Percentiles rank a stretch among this genome's conserved stretches.
Evolutionary conservation across 164 flowering plant species (phyloP).

Genomic region (Paratinospora sagittata): DNA sequence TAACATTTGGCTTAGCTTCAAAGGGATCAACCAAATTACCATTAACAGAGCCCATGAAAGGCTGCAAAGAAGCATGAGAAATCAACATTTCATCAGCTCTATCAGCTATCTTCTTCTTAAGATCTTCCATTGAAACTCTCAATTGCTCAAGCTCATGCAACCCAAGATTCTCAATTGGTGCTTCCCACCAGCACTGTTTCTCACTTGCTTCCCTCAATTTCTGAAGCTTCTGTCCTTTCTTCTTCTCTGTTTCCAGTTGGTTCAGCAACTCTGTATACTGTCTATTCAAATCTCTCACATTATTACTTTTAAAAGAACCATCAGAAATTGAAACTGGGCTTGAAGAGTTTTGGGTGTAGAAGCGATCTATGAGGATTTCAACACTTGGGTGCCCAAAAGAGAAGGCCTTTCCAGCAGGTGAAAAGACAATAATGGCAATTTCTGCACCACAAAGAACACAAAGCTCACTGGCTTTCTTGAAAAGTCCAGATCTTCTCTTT

Average conservation of each 20-base stretch:
- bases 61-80: neutral
- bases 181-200: conserved; percentile 49
- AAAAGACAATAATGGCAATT: conserved; percentile 54
- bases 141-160: conserved; percentile 34
- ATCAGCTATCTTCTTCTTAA: conserved; percentile 25
- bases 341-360: conserved; percentile 11
- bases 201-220: conserved; percentile 15
- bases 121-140: conserved; percentile 33
- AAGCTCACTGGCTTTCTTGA: conserved; percentile 79
- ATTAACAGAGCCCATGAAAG: neutral
- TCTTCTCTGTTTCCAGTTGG: conserved; percentile 47
- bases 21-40: neutral
- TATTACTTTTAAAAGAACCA: conserved; percentile 21
- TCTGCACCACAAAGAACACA: conserved; percentile 66
- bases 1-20: neutral
- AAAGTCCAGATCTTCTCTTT: conserved; percentile 59
- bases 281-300: conserved; percentile 35
- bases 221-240: conserved; percentile 28
- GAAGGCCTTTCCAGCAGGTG: conserved; percentile 58
- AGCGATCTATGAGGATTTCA: conserved; percentile 41
- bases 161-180: conserved; percentile 36
- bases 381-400: conserved; percentile 64
- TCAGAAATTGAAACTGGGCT: conserved; percentile 1
- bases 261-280: conserved; percentile 30
- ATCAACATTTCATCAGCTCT: conserved; percentile 20